phyloP scores from a whole-genome alignment of 768 basidiomycete species.

The Tephrocybe sp. region DNA sequence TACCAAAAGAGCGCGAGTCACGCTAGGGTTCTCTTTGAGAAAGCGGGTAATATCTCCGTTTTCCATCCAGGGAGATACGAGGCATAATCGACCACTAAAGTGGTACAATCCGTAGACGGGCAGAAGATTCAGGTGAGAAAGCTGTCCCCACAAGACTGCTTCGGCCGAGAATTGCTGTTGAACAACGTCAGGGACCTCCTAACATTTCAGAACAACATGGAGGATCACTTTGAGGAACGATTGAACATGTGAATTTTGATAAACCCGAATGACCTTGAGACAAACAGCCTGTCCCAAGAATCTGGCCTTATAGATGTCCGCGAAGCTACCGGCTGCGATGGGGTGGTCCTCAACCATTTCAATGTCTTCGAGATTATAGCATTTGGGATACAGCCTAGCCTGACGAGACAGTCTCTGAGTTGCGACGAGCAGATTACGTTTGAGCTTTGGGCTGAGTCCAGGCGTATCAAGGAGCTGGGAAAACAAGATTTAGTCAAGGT shows the following conservation, averaged over 20 bases:
- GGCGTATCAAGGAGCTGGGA: constrained; percentile 9
- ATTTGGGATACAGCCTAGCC: constrained; percentile 11
- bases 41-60: constrained; percentile 29
- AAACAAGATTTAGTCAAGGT: neutral
- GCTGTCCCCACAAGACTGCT: constrained; percentile 11
- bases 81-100: constrained; percentile 22
- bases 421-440: constrained; percentile 13
- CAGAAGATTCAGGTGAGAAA: constrained; percentile 22
- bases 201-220: too few species aligned
- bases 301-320: constrained; percentile 9
- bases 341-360: constrained; percentile 2
- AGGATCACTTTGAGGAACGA: constrained; percentile 6
- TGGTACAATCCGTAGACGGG: constrained; percentile 33
- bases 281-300: constrained; percentile 10
- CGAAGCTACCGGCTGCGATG: constrained; percentile 10
- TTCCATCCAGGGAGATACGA: constrained; percentile 37
- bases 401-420: constrained; percentile 8
- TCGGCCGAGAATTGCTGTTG: constrained; percentile 9
- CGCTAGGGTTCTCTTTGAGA: constrained; percentile 14
- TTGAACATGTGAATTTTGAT: constrained; percentile 10
- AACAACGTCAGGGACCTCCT: too few species aligned
- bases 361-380: constrained; percentile 8
- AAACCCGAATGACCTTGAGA: constrained; percentile 15
- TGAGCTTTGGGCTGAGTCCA: constrained; percentile 1
- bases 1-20: constrained; percentile 7